Evolutionary conservation across 2,329 filamentous ascomycete genomes (phyloP).

Genomic region (Pezicula rhizophila): DNA sequence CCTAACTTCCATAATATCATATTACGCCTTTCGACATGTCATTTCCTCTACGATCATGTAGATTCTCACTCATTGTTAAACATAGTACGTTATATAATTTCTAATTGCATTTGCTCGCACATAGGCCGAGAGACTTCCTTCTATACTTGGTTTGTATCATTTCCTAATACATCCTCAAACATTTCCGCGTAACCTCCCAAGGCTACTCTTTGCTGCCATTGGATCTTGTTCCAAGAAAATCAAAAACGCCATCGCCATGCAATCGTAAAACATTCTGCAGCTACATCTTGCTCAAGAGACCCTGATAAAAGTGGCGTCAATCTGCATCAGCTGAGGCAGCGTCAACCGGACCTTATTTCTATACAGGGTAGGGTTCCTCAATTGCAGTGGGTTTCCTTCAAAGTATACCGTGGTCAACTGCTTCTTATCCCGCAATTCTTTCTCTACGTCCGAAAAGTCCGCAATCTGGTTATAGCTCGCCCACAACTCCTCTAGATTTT

Average conservation of each 20-base stretch:
- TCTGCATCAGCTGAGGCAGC: conserved; percentile 82
- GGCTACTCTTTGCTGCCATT: not conserved
- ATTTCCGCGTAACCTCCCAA: conserved; percentile 2
- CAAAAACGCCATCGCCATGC: conserved; percentile 15
- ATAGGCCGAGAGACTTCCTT: too few relatives aligned
- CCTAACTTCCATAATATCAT: too few relatives aligned
- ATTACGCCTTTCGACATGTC: too few relatives aligned
- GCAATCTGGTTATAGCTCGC: conserved; percentile 79
- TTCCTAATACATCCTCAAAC: not conserved
- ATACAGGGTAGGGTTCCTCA: conserved; percentile 74
- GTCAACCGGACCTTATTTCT: conserved; percentile 88
- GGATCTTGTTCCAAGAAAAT: not conserved
- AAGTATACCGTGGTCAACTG: conserved; percentile 88
- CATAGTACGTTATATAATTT: too few relatives aligned
- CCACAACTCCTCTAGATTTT: conserved; percentile 84
- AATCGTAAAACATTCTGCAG: not conserved
- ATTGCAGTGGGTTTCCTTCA: conserved; percentile 87
- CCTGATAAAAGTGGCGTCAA: conserved; percentile 65
- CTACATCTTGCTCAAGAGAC: conserved; percentile 19
- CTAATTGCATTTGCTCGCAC: too few relatives aligned
- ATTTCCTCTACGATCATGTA: too few relatives aligned
- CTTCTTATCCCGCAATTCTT: conserved; percentile 70
- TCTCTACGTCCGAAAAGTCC: conserved; percentile 79
- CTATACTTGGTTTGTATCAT: not conserved
- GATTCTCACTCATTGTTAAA: too few relatives aligned